Conservation (phyloP, 495 filamentous ascomycete genomes). For the Penicillium malachiteum region DNA sequence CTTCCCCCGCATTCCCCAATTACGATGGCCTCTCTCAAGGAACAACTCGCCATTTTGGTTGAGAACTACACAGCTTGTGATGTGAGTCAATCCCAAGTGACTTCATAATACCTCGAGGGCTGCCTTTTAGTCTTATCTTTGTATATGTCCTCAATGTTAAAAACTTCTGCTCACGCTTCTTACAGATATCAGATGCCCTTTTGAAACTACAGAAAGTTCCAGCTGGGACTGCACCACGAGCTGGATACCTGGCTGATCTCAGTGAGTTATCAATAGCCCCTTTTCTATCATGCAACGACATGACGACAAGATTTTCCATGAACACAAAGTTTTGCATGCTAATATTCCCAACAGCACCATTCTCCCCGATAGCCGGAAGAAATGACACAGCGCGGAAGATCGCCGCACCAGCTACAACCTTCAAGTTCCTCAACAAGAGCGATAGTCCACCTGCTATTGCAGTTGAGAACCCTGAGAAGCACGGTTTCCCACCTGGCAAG, state of each 20-base stretch:
- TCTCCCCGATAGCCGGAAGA: conserved; percentile 34
- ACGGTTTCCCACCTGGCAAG: conserved; percentile 40
- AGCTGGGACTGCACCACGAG: conserved; percentile 34
- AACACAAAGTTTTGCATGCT: neutral
- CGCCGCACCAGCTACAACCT: conserved; percentile 61
- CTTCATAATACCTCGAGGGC: neutral
- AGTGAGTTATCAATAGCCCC: conserved; percentile 29
- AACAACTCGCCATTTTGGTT: conserved; percentile 33
- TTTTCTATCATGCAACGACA: neutral
- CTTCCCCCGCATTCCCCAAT: conserved; percentile 10
- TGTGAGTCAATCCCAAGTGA: conserved; percentile 24
- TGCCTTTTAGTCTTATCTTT: neutral
- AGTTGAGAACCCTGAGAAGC: conserved; percentile 23
- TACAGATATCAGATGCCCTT: conserved; percentile 61
- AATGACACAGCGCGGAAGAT: conserved; percentile 36
- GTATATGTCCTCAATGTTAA: too few relatives aligned
- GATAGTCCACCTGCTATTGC: conserved; percentile 25
- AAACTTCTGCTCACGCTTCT: too few relatives aligned
- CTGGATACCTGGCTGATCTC: conserved; percentile 63
- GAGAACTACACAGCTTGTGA: conserved; percentile 50
- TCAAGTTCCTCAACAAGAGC: conserved; percentile 58
- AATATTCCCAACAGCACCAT: conserved; percentile 24
- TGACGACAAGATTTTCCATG: neutral
- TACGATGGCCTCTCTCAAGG: conserved; percentile 31
- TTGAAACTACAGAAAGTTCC: conserved; percentile 56